Percentiles rank a stretch among this genome's conserved stretches.
These are phyloP conservation scores for Microthyrium microscopicum DNA, from an alignment of 2,329 filamentous ascomycete species.

Conservation along the genomic window DNA sequence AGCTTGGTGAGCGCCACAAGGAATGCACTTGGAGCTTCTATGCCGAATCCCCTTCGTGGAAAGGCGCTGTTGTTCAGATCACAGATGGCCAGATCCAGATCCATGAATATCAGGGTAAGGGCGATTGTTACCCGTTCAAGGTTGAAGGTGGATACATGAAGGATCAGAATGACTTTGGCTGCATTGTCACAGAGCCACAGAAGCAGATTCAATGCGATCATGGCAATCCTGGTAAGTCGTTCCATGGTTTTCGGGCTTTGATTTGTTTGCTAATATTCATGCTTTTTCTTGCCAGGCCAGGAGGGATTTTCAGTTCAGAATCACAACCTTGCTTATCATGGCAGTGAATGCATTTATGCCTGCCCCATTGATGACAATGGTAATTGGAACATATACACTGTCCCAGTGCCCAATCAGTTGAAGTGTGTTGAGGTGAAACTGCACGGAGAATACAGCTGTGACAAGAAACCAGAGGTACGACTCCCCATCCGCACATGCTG, in stretches of 20 bases:
- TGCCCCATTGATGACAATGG: constrained; percentile 40
- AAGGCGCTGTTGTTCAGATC: constrained; percentile 43
- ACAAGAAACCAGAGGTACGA: no score
- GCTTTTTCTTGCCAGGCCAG: no score
- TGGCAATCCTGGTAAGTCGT: constrained; percentile 24
- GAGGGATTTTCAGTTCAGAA: constrained; percentile 39
- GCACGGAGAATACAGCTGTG: constrained; percentile 15
- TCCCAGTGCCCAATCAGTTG: constrained; percentile 22
- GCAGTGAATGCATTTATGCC: constrained; percentile 38
- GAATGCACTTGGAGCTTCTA: constrained; percentile 35
- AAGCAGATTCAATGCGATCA: constrained; percentile 45
- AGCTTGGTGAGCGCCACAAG: no score
- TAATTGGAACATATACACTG: constrained; percentile 39
- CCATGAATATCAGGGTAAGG: constrained; percentile 30
- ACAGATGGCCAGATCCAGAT: constrained; percentile 45
- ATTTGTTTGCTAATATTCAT: constrained; percentile 8
- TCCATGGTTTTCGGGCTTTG: not conserved
- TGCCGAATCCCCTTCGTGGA: constrained; percentile 33
- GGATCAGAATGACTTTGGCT: constrained; percentile 40
- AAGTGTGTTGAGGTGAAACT: constrained; percentile 36
- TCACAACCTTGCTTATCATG: constrained; percentile 36
- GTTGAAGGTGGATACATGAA: constrained; percentile 33
- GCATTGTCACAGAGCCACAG: constrained; percentile 44
- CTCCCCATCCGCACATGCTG: no score
- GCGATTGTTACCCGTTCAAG: constrained; percentile 39